These are phyloP conservation scores for Tolypocladium inflatum DNA, from an alignment of 2,329 filamentous ascomycete species.

Conservation along the genomic window DNA sequence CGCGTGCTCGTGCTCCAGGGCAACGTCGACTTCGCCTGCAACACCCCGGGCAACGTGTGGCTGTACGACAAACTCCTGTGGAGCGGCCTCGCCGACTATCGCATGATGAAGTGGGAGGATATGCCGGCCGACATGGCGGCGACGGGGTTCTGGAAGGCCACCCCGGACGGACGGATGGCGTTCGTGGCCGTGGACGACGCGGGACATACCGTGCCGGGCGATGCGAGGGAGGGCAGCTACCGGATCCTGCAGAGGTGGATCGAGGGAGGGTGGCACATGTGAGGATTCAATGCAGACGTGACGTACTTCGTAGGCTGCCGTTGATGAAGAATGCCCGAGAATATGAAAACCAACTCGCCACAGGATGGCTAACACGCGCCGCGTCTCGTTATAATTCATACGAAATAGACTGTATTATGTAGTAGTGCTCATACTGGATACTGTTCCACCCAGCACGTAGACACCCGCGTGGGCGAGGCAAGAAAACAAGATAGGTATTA, in stretches of 20 bases:
- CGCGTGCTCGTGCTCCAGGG: not conserved
- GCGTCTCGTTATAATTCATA: too few relatives aligned
- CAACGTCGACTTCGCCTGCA: constrained; percentile 8
- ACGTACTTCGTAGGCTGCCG: too few relatives aligned
- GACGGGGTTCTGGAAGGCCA: constrained; percentile 7
- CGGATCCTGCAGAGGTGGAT: constrained; percentile 10
- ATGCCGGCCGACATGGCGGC: not conserved
- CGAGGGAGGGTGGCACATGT: not conserved
- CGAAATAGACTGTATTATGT: not conserved
- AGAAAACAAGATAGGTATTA: not conserved
- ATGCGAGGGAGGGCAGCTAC: constrained; percentile 7
- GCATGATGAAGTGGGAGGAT: constrained; percentile 12
- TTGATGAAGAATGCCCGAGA: too few relatives aligned
- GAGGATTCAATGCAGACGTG: not conserved
- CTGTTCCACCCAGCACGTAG: not conserved
- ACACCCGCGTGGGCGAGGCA: not conserved
- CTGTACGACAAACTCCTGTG: constrained; percentile 31
- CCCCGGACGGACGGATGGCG: constrained; percentile 3
- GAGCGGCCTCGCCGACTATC: constrained; percentile 32
- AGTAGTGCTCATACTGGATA: not conserved
- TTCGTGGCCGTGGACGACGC: constrained; percentile 22
- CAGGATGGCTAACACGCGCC: too few relatives aligned
- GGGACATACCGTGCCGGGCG: constrained; percentile 27
- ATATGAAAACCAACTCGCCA: too few relatives aligned
- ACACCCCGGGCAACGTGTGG: constrained; percentile 13